Conservation (phyloP, 2,329 filamentous ascomycete genomes). For the Lasiodiplodia hormozganensis region DNA sequence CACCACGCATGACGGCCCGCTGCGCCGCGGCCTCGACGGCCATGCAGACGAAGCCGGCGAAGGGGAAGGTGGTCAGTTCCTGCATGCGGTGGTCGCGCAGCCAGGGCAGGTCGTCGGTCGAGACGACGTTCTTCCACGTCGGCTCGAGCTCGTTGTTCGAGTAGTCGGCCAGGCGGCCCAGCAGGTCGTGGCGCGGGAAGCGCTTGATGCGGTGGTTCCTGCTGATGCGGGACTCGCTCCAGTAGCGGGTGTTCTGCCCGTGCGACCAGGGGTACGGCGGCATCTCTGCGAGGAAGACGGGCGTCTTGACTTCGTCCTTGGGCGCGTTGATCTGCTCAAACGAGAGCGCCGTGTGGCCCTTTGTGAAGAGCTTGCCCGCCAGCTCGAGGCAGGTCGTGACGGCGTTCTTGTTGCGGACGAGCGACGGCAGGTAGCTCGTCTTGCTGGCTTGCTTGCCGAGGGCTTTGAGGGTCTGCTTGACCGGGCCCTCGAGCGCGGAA, state of each 20-base stretch:
- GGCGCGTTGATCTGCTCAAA: constrained; percentile 37
- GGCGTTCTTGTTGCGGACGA: constrained; percentile 22
- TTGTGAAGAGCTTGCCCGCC: constrained; percentile 35
- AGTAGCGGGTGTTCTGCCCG: constrained; percentile 31
- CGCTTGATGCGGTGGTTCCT: constrained; percentile 15
- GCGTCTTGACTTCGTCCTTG: constrained; percentile 29
- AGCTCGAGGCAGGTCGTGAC: constrained; percentile 28
- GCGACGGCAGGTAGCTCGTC: constrained; percentile 14
- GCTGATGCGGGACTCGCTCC: constrained; percentile 30
- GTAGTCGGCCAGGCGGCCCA: constrained; percentile 39
- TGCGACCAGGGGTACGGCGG: constrained; percentile 40
- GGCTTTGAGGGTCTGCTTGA: constrained; percentile 26
- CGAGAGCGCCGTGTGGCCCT: constrained; percentile 31
- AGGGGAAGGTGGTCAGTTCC: constrained; percentile 39
- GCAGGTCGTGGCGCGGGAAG: constrained; percentile 35
- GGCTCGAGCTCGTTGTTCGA: constrained; percentile 30
- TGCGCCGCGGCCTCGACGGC: constrained; percentile 38
- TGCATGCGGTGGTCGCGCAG: constrained; percentile 38
- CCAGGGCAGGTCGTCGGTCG: constrained; percentile 37
- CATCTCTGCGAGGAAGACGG: constrained; percentile 33
- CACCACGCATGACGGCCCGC: constrained; percentile 12
- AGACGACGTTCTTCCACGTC: constrained; percentile 35
- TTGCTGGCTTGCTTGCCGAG: constrained; percentile 24
- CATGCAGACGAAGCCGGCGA: constrained; percentile 41
- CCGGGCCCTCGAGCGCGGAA: constrained; percentile 37